Conservation (phyloP, 108 stramenopile genomes). For the Cyclotella choctawhatcheeana region DNA sequence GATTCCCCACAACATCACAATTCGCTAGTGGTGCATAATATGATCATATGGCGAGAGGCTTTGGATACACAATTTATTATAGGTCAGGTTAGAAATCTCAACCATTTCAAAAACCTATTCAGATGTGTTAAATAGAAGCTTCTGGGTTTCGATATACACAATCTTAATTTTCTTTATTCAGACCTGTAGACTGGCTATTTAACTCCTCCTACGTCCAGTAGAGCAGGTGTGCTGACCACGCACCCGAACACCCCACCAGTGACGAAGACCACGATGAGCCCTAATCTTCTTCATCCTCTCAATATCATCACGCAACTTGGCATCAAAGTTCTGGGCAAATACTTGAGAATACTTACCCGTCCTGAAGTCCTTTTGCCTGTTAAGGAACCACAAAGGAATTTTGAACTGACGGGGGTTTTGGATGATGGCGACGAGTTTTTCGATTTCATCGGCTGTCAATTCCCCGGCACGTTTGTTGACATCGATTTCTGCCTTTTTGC, state of each 20-base stretch:
- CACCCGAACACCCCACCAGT: slow-evolving; percentile 99
- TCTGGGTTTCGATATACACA: too few relatives aligned
- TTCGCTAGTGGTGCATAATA: too few relatives aligned
- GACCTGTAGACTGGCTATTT: slow-evolving; percentile 29
- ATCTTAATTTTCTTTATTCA: too few relatives aligned
- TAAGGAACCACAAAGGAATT: slow-evolving; percentile 99
- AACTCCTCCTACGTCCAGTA: slow-evolving; percentile 92
- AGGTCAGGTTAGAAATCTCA: too few relatives aligned
- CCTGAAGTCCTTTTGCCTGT: slow-evolving; percentile 99
- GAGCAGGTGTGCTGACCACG: slow-evolving; percentile 99
- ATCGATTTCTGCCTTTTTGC: slow-evolving; percentile 99
- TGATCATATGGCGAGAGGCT: too few relatives aligned
- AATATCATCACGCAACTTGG: slow-evolving; percentile 99
- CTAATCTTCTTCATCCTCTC: slow-evolving; percentile 98
- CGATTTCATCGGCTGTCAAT: slow-evolving; percentile 98
- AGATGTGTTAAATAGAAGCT: too few relatives aligned
- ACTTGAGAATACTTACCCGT: slow-evolving; percentile 98
- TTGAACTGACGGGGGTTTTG: slow-evolving; percentile 99
- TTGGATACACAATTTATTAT: too few relatives aligned
- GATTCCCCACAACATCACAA: too few relatives aligned
- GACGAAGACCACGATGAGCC: slow-evolving; percentile 99
- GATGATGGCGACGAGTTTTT: slow-evolving; percentile 99
- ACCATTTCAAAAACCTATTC: too few relatives aligned
- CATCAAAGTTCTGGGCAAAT: slow-evolving; percentile 96
- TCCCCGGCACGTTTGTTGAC: slow-evolving; percentile 99